phyloP scores from a whole-genome alignment of 2,329 filamentous ascomycete genomes.

The Fusarium sp. region DNA sequence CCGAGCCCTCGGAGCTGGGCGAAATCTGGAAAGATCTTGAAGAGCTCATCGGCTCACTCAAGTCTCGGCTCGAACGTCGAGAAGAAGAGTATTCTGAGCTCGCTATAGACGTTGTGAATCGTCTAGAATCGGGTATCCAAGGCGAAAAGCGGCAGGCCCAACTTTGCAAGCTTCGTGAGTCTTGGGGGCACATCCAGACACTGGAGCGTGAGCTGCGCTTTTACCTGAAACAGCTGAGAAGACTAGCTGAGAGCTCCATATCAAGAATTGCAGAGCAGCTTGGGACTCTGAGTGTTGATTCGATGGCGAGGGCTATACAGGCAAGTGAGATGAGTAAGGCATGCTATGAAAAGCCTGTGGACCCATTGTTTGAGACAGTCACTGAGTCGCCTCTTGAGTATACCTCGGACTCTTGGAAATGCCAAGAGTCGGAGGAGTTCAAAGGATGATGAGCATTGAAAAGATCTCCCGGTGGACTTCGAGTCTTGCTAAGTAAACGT shows the following conservation, averaged over 20 bases:
- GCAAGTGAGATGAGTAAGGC: rapidly evolving
- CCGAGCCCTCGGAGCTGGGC: background rate
- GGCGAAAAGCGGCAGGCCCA: background rate
- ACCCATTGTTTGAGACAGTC: background rate
- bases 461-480: no score
- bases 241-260: background rate
- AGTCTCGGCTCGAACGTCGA: background rate
- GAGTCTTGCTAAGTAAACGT: rapidly evolving
- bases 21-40: background rate
- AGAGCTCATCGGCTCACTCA: background rate
- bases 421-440: no score
- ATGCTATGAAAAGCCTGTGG: rapidly evolving
- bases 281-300: background rate
- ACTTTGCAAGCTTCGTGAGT: background rate
- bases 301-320: background rate
- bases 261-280: background rate
- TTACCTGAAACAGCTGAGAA: background rate
- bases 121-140: background rate
- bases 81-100: background rate
- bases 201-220: background rate
- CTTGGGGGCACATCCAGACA: rapidly evolving
- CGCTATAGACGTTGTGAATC: rapidly evolving
- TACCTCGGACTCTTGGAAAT: no score
- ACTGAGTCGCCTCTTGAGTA: background rate
- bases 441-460: no score